These are phyloP conservation scores for Sporothrix pallida DNA, from an alignment of 2,329 filamentous ascomycete species.

Conservation along the genomic window DNA sequence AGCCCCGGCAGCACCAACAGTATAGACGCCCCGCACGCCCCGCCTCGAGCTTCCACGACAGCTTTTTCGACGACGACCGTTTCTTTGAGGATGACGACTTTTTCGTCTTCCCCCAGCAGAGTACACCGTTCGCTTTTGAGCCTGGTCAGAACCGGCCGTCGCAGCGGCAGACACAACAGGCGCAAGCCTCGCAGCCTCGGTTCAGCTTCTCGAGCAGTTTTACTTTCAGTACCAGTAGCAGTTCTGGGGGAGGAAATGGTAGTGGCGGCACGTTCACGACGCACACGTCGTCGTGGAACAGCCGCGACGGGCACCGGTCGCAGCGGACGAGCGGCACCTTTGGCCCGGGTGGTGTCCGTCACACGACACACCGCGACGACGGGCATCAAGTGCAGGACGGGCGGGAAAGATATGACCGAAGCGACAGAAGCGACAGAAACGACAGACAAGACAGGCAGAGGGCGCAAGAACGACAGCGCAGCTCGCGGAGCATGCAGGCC, in stretches of 20 bases:
- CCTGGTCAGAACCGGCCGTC: not conserved
- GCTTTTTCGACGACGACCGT: not conserved
- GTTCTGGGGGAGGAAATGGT: not conserved
- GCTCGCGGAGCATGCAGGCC: not conserved
- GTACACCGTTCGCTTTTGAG: not conserved
- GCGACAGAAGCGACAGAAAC: too few relatives aligned
- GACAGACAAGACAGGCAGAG: too few relatives aligned
- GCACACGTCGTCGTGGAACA: slow-evolving; percentile 33
- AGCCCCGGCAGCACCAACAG: not conserved
- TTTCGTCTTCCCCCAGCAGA: slow-evolving; percentile 1
- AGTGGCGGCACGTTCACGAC: slow-evolving; percentile 31
- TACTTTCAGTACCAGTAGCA: slow-evolving; percentile 61
- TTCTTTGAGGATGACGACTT: slow-evolving; percentile 1
- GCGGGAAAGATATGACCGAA: too few relatives aligned
- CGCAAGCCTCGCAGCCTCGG: slow-evolving; percentile 49
- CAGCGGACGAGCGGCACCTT: slow-evolving; percentile 22
- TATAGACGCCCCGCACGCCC: too few relatives aligned
- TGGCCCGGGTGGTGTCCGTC: not conserved
- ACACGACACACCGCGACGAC: not conserved
- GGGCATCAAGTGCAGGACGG: not conserved
- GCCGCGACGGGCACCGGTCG: slow-evolving; percentile 33
- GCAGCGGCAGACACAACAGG: slow-evolving; percentile 42
- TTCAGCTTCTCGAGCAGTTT: slow-evolving; percentile 29
- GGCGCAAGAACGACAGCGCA: too few relatives aligned
- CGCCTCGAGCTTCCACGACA: too few relatives aligned